phyloP scores from a whole-genome alignment of 257 asterid genomes.

The Solanum appendiculatum region DNA sequence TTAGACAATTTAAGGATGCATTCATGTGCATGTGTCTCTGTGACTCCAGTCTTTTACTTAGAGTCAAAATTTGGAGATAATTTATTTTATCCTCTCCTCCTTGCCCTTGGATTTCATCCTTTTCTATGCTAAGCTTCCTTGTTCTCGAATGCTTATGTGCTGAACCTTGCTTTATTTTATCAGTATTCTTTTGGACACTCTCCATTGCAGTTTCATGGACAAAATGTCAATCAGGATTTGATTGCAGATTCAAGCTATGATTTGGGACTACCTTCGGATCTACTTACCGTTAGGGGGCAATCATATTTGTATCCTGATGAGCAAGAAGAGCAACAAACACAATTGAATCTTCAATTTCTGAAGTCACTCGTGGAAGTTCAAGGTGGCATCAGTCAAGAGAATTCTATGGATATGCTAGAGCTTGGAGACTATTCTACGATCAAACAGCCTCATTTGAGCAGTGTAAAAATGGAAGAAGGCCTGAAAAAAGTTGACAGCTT shows the following conservation, averaged over 20 bases:
- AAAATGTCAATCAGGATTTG: conserved; percentile 16
- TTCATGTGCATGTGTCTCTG: background rate
- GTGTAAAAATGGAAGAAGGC: conserved; percentile 54
- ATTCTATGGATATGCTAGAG: conserved; percentile 22
- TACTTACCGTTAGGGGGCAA: conserved; percentile 21
- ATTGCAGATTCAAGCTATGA: conserved; percentile 10
- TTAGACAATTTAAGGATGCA: background rate
- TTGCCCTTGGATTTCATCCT: background rate
- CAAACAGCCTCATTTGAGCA: conserved; percentile 54
- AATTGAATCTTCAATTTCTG: conserved; percentile 31
- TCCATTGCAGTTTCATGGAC: conserved; percentile 13
- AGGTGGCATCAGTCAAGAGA: conserved; percentile 29
- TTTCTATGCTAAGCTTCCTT: background rate
- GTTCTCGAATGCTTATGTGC: background rate
- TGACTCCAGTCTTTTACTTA: background rate
- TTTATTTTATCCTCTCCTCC: background rate
- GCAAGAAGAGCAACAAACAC: conserved; percentile 34
- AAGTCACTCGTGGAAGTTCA: conserved; percentile 27
- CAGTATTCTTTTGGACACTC: conserved; percentile 22
- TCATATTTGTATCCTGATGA: conserved; percentile 24
- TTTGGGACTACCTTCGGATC: conserved; percentile 27
- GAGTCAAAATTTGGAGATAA: background rate
- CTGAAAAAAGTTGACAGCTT: conserved; percentile 94
- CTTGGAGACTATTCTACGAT: conserved; percentile 34
- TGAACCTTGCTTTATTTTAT: background rate